phyloP scores from a whole-genome alignment of 192 early-diverging fungal species.

The Backusella mclennaniae region DNA sequence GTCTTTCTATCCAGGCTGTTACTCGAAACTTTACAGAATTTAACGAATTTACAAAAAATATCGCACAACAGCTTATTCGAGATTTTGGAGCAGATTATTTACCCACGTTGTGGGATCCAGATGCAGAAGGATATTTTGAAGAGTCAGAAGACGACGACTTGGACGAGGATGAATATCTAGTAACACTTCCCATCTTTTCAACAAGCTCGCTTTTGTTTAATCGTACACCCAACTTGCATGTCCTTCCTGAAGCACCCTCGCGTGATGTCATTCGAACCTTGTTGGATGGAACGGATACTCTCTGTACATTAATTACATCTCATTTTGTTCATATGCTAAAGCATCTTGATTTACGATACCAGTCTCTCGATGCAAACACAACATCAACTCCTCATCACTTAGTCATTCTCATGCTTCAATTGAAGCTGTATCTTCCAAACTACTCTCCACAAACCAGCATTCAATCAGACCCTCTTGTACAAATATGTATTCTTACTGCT shows the following conservation, averaged over 20 bases:
- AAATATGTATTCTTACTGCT: slow-evolving; percentile 7
- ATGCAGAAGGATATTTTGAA: slow-evolving; percentile 17
- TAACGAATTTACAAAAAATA: slow-evolving; percentile 11
- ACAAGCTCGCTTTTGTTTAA: background rate
- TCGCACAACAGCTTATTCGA: slow-evolving; percentile 16
- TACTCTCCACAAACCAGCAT: slow-evolving; percentile 1
- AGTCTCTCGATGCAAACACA: background rate
- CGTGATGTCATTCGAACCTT: background rate
- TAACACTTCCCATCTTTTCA: slow-evolving; percentile 31
- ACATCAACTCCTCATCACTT: background rate
- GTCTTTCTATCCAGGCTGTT: slow-evolving; percentile 23
- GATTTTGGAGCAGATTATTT: slow-evolving; percentile 22
- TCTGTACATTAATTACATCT: background rate
- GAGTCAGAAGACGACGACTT: slow-evolving; percentile 28
- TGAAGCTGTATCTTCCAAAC: background rate
- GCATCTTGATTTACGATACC: background rate
- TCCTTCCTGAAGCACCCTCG: background rate
- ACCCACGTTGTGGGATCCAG: slow-evolving; percentile 1
- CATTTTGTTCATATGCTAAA: background rate
- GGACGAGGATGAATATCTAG: slow-evolving; percentile 34
- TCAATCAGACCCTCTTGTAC: background rate
- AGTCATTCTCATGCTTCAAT: slow-evolving; percentile 4
- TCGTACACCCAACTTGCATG: background rate
- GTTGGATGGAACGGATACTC: background rate
- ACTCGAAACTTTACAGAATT: slow-evolving; percentile 21